Conservation (phyloP, 176 grass and related monocot species). For the Carex scoparia region DNA sequence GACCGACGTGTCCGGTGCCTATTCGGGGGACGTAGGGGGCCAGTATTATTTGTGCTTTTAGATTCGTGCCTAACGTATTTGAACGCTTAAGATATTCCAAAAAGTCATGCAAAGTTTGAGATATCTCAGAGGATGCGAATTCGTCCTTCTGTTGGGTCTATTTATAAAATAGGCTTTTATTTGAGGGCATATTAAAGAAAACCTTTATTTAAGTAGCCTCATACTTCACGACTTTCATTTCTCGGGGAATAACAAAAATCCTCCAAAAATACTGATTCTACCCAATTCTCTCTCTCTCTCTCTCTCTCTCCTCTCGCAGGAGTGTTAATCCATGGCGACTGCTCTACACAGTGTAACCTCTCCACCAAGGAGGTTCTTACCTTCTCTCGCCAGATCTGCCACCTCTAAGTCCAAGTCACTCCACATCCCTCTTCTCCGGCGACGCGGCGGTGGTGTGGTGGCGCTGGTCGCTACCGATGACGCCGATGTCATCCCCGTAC, state of each 20-base stretch:
- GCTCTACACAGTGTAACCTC: slow-evolving; percentile 19
- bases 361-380: slow-evolving; percentile 8
- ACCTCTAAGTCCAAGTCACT: background rate
- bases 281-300: background rate
- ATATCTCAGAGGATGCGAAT: no score
- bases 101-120: no score
- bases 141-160: background rate
- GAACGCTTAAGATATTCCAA: no score
- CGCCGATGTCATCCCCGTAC: slow-evolving; percentile 32
- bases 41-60: no score
- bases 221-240: background rate
- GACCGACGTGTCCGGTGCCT: no score
- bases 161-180: background rate
- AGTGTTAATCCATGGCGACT: slow-evolving; percentile 12
- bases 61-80: no score
- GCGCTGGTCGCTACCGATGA: slow-evolving; percentile 16
- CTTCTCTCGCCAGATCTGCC: background rate
- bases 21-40: no score
- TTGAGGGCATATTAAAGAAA: background rate
- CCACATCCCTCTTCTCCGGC: slow-evolving; percentile 8
- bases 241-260: background rate
- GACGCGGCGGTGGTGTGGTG: background rate
- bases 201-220: background rate
- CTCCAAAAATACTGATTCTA: background rate
- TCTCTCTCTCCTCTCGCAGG: background rate